These are phyloP conservation scores for Moesziomyces sp. DNA, from an alignment of 1,284 basidiomycete species.

Conservation along the genomic window DNA sequence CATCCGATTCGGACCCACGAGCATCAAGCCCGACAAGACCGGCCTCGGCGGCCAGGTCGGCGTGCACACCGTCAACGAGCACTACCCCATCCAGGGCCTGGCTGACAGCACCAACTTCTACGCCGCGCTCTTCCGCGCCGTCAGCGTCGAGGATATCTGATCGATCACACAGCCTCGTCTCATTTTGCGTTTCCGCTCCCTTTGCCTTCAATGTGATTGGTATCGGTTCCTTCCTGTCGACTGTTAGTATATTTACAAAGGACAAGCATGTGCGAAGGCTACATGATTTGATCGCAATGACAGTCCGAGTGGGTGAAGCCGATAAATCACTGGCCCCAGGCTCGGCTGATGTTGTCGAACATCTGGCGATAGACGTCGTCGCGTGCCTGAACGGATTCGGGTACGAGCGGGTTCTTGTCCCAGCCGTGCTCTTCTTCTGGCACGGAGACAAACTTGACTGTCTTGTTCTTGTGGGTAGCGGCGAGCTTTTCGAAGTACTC, in stretches of 20 bases:
- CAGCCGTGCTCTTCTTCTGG: constrained; percentile 57
- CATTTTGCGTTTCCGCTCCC: too few relatives aligned
- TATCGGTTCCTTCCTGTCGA: too few relatives aligned
- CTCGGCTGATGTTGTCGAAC: constrained; percentile 24
- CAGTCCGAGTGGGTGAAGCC: too few relatives aligned
- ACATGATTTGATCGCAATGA: too few relatives aligned
- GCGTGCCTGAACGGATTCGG: constrained; percentile 28
- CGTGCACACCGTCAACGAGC: constrained; percentile 78
- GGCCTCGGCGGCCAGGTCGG: constrained; percentile 68
- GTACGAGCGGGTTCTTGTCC: constrained; percentile 50
- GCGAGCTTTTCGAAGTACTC: constrained; percentile 43
- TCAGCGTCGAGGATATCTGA: constrained; percentile 61
- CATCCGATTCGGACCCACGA: constrained; percentile 71
- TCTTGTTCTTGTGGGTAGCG: constrained; percentile 24
- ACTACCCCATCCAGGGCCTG: constrained; percentile 69
- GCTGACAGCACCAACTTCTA: constrained; percentile 70
- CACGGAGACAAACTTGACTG: constrained; percentile 39
- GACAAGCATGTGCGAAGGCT: too few relatives aligned
- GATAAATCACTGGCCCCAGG: constrained; percentile 10
- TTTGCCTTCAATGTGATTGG: too few relatives aligned
- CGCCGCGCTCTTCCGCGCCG: constrained; percentile 71
- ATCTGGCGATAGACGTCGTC: constrained; percentile 28
- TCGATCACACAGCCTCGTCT: neutral
- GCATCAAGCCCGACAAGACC: constrained; percentile 64
- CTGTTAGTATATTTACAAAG: too few relatives aligned